Evolutionary conservation across 2,329 filamentous ascomycete species (phyloP), one percentile per base, ranked within the genome.

Genomic region (Pseudogymnoascus sp.): DNA sequence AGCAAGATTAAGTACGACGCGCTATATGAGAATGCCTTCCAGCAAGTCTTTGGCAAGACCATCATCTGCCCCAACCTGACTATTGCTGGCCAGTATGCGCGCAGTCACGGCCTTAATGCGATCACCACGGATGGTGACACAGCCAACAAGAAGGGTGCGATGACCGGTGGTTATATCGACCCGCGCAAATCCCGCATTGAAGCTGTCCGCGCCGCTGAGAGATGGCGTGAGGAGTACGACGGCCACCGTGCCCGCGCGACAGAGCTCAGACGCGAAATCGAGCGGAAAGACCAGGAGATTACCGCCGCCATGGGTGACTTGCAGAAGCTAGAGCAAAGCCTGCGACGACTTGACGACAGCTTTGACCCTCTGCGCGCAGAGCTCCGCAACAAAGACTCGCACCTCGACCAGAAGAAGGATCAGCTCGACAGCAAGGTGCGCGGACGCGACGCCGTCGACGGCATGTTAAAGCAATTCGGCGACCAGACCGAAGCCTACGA

Each of bases 61-160:
- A 91, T 99, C 59, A 88, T 99, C 61, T 97, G 94, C 67, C 92
- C 93, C 2, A 96, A 91, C 67, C 78, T 99, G 64, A 85, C 89
- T 57, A 85, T 96, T 62, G 94, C 92, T 57, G 85, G 89, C 11
- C 92, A 97, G 70, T 97, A 97, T 72, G 90, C 94, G 20, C 86
- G 93, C 69, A 96, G 89, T 68, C 93, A 97, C 69, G 89, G 89
- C 16, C 86, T 97, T 22, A 92, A 92, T 68, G 92, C 91, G 35
- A 96, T 99, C 66, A 99, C 94, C 0, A 89, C 90, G 3, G 92
- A 97, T 62, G 94, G 94, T 73, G 93, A 97, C 74, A 90, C 90
- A 33, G 92, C 92, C 1, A 95, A 97, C 76, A 96, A 95, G 77
- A 89, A 93, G 68, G 94, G 94, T 75, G 93, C 92, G 12, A 85